These are phyloP conservation scores for Cunninghamia lanceolata DNA, from an alignment of 75 land plant genomes.

Conservation along the genomic window DNA sequence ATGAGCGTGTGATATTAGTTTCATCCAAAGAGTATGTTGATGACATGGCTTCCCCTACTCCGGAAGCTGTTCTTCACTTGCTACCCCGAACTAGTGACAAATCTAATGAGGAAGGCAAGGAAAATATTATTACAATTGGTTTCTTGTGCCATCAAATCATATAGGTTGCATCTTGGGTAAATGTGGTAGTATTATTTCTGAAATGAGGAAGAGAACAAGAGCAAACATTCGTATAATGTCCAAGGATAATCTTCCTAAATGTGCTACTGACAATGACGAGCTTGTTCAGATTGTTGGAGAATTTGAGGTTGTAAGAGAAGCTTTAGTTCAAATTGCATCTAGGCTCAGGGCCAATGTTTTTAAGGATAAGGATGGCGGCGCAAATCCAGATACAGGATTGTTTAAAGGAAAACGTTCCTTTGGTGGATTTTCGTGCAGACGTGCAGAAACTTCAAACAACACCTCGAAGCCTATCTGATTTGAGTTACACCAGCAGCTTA, in stretches of 20 bases:
- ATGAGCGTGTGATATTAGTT: slow-evolving; percentile 77
- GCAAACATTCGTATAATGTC: too few species aligned
- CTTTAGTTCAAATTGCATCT: slow-evolving; percentile 71
- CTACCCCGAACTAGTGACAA: slow-evolving; percentile 21
- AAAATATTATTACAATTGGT: slow-evolving; percentile 49
- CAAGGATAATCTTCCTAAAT: background rate
- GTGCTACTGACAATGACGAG: slow-evolving; percentile 47
- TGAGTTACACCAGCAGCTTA: too few species aligned
- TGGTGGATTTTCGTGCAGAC: slow-evolving; percentile 80
- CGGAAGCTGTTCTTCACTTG: slow-evolving; percentile 82
- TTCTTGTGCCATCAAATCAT: slow-evolving; percentile 46
- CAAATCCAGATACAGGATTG: slow-evolving; percentile 35
- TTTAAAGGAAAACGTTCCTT: slow-evolving; percentile 67
- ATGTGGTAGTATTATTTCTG: too few species aligned
- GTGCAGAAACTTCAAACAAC: slow-evolving; percentile 48
- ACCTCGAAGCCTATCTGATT: background rate
- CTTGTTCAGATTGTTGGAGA: slow-evolving; percentile 86
- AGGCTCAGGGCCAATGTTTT: slow-evolving; percentile 72
- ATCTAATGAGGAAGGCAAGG: slow-evolving; percentile 19
- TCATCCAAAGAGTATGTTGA: slow-evolving; percentile 57
- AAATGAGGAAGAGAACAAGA: too few species aligned
- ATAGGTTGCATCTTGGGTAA: too few species aligned
- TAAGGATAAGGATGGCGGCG: slow-evolving; percentile 43
- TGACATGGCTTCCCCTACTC: slow-evolving; percentile 64
- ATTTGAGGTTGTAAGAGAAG: slow-evolving; percentile 59